Conservation (phyloP, 2,329 filamentous ascomycete species). For the Periconia digitata region DNA sequence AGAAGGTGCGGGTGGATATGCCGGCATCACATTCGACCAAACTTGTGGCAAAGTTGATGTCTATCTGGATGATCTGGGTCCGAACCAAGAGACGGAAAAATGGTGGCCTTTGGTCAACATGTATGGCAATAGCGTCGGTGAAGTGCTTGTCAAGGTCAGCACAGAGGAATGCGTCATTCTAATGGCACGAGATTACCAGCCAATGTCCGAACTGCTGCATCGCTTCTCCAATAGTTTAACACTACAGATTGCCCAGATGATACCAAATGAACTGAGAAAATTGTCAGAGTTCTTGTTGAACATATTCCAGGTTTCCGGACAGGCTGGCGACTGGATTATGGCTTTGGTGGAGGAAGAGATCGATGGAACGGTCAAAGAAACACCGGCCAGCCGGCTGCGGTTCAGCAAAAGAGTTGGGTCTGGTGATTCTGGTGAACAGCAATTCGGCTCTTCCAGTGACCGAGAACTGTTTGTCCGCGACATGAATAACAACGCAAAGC, state of each 20-base stretch:
- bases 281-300: conserved; percentile 86
- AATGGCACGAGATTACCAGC: conserved; percentile 80
- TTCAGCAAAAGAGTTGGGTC: conserved; percentile 73
- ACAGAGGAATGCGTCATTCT: conserved; percentile 90
- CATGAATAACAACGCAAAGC: conserved; percentile 74
- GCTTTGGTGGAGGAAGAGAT: conserved; percentile 95
- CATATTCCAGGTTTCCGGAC: conserved; percentile 91
- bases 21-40: conserved; percentile 51
- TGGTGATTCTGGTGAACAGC: conserved; percentile 64
- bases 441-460: conserved; percentile 54
- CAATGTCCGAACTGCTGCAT: conserved; percentile 80
- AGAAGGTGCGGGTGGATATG: conserved; percentile 45
- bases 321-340: conserved; percentile 86
- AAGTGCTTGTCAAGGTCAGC: conserved; percentile 79
- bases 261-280: conserved; percentile 76
- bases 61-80: conserved; percentile 74
- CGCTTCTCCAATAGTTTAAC: conserved; percentile 83
- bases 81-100: conserved; percentile 77
- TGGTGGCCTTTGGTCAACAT: conserved; percentile 82
- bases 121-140: conserved; percentile 73
- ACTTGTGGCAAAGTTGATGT: conserved; percentile 77
- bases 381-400: conserved; percentile 65
- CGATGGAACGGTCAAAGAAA: conserved; percentile 84
- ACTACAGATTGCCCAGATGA: conserved; percentile 75
- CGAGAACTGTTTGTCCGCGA: conserved; percentile 74